Conservation (phyloP, 2,329 filamentous ascomycete genomes). For the Diaporthe nobilis region DNA sequence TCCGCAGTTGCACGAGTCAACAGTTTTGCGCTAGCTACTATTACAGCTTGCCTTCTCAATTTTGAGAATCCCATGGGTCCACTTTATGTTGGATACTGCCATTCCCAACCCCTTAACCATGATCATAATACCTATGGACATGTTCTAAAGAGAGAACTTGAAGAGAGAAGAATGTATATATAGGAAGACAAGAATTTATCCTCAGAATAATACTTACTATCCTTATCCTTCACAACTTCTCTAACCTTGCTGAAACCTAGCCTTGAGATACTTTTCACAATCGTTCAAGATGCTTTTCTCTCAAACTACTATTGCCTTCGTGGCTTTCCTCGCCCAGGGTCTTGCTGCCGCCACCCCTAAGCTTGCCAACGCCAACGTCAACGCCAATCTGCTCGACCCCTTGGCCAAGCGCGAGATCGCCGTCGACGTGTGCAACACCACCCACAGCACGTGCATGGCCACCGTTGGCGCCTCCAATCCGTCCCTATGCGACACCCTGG, state of each 20-base stretch:
- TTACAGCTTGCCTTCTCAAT: not conserved
- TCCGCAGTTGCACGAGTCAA: conserved; percentile 24
- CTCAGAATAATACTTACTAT: not conserved
- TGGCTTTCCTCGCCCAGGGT: conserved; percentile 17
- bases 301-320: not conserved
- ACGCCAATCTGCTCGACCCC: not conserved
- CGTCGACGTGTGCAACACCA: conserved; percentile 7
- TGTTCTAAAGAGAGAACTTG: not conserved
- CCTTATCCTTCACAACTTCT: not conserved
- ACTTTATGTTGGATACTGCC: not conserved
- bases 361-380: not conserved
- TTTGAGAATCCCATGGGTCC: conserved; percentile 8
- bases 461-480: not conserved
- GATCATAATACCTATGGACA: not conserved
- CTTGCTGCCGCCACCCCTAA: not conserved
- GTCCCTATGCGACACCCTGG: conserved; percentile 1
- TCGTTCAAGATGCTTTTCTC: conserved; percentile 28
- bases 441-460: conserved; percentile 15
- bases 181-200: not conserved
- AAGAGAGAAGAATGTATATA: not conserved
- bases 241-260: not conserved
- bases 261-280: not conserved
- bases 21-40: not conserved
- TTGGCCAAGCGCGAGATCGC: conserved; percentile 20
- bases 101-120: conserved; percentile 1